Conservation (phyloP, 2,329 filamentous ascomycete genomes). For the Pseudodiploospora longispora region DNA sequence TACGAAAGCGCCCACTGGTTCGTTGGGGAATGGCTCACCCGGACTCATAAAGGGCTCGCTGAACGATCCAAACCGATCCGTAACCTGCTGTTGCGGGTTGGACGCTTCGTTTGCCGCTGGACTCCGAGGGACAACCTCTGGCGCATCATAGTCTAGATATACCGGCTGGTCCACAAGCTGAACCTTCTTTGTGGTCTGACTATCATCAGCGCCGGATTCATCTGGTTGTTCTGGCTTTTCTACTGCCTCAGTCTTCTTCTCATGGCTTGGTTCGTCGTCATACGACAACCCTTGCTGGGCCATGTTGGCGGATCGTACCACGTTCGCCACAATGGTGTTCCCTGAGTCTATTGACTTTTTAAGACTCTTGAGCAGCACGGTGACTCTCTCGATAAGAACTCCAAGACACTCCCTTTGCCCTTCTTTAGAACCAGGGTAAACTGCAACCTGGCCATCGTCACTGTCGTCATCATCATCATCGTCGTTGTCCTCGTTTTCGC, state of each 20-base stretch:
- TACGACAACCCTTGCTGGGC: background rate
- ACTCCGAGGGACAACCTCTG: too few species aligned
- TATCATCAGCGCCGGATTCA: background rate
- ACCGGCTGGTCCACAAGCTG: background rate
- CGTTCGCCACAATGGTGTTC: background rate
- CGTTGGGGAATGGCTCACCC: too few species aligned
- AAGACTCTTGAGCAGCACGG: background rate
- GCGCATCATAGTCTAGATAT: background rate
- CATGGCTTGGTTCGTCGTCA: background rate
- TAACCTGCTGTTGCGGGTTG: too few species aligned
- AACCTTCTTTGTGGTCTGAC: background rate
- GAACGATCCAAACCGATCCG: too few species aligned
- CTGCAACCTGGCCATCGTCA: background rate
- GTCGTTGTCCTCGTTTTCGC: too few species aligned
- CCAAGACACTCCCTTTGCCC: conserved; percentile 2
- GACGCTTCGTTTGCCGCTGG: too few species aligned
- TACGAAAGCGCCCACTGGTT: too few species aligned
- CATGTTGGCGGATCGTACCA: conserved; percentile 3
- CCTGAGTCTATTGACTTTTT: conserved; percentile 3
- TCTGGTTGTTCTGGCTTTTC: too few species aligned
- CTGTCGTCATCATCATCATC: too few species aligned
- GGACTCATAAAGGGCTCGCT: too few species aligned
- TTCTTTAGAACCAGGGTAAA: background rate
- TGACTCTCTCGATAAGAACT: conserved; percentile 2
- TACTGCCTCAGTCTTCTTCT: background rate